phyloP scores from a whole-genome alignment of 2,329 filamentous ascomycete species.

The Lecanosticta acicola region DNA sequence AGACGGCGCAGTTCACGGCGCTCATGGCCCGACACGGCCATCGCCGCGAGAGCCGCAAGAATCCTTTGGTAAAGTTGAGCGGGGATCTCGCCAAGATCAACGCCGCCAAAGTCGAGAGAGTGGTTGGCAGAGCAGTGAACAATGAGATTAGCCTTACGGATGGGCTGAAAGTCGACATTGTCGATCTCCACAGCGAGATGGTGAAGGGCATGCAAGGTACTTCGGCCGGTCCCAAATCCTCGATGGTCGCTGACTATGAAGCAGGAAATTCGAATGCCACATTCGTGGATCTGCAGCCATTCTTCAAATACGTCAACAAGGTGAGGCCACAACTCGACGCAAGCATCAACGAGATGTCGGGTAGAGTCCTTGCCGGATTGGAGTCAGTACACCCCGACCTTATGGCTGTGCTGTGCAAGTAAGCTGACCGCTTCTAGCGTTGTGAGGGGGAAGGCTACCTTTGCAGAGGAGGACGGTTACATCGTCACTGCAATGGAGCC shows the following conservation, averaged over 20 bases:
- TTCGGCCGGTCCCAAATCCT: neutral
- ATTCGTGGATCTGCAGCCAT: neutral
- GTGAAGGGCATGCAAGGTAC: neutral
- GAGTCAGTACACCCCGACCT: neutral
- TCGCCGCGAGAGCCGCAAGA: neutral
- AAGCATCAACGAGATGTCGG: neutral
- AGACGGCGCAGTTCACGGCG: neutral
- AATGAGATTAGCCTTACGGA: neutral
- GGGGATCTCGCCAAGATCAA: conserved; percentile 1
- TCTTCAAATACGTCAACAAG: conserved; percentile 1
- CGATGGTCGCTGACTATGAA: neutral
- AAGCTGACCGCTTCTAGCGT: neutral
- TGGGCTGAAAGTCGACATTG: neutral
- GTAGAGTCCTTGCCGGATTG: neutral
- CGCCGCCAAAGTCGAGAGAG: neutral
- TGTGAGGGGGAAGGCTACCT: neutral
- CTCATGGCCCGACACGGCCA: conserved; percentile 3
- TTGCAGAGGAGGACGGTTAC: conserved; percentile 5
- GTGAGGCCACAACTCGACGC: neutral
- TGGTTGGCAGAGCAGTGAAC: neutral
- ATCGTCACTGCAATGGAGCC: conserved; percentile 15
- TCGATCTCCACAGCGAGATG: neutral
- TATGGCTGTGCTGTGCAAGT: neutral
- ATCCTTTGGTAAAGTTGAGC: conserved; percentile 3
- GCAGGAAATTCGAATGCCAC: conserved; percentile 3